Evolutionary conservation across 106 monocot species (phyloP), one percentile per base, ranked within the genome.

Genomic region (Dendrobium officinale): DNA sequence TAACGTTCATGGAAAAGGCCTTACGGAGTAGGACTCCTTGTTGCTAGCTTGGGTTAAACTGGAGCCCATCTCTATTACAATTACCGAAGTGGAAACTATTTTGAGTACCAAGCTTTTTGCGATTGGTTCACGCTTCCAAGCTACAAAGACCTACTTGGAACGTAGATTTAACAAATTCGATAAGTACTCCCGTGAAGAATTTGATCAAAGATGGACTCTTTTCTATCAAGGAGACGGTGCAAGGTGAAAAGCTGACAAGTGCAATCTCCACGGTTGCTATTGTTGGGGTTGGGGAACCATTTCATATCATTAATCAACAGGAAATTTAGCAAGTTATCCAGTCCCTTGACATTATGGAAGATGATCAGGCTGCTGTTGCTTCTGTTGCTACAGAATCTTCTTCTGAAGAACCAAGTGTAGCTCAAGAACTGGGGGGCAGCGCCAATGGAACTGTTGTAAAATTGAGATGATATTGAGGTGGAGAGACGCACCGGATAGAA

Each of bases 1-100:
- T 94, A 98, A 75, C 83, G 94, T 1, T 98, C 98, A 4, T 98
- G 98, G 94, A 98, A 98, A 85, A 86, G 98, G 73, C 98, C 98
- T 2, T 98, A 91, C 64, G 95, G 98, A 4, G 94, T 98, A n/a
- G 94, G 98, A 44, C 92, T 98, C 56, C 88, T 98, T 15, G 91
- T 98, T 42, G 95, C 95, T 47, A 95, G 98, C n/a, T 48, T 95
- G 77, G 98, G 95, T 73, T 94, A 98, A 79, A 79, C 84, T 55
- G 92, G 98, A 33, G 94, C 98, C 20, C 98, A 95, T 85, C 94
- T 98, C 40, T 98, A 95, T 80, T 95, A 95, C 68, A 95, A 95
- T 86, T 95, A 95, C 83, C 98, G 94, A 0, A 98, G 98, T 15
- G 95, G 98, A 3, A 98, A 95, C 87, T 98, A 98, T 73, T 98